phyloP scores from a whole-genome alignment of 2,329 filamentous ascomycete species.

The Botrytis hyacinthi region DNA sequence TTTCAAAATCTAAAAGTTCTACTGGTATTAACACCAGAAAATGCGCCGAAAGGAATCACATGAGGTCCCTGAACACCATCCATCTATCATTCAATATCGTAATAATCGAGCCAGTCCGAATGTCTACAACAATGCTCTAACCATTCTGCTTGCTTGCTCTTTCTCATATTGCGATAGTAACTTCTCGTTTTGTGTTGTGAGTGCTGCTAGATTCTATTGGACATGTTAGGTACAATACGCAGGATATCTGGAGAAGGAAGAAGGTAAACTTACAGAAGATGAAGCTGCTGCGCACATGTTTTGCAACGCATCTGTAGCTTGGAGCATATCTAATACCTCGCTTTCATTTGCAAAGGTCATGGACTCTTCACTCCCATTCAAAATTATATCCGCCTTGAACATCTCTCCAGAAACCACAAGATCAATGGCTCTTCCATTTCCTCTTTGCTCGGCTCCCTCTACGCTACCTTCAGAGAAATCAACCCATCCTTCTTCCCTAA shows the following conservation, averaged over 20 bases:
- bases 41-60: not conserved
- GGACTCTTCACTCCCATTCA: not conserved
- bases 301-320: not conserved
- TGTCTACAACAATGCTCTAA: constrained; percentile 8
- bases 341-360: not conserved
- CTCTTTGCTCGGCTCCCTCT: not conserved
- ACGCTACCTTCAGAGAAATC: not conserved
- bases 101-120: not conserved
- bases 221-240: not conserved
- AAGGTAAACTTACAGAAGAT: not conserved
- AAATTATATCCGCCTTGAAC: not conserved
- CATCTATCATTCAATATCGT: not conserved
- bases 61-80: not conserved
- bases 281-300: not conserved
- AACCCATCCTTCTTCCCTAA: constrained; percentile 2
- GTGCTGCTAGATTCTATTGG: constrained; percentile 10
- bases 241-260: not conserved
- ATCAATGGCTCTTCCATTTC: not conserved
- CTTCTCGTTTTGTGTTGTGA: constrained; percentile 1
- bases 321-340: not conserved
- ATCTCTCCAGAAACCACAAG: constrained; percentile 9
- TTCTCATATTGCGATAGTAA: constrained; percentile 3
- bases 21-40: not conserved
- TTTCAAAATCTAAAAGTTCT: not conserved
- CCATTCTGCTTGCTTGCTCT: constrained; percentile 1